These are phyloP conservation scores for Lentinula sp. DNA, from an alignment of 768 basidiomycete species.

Conservation along the genomic window DNA sequence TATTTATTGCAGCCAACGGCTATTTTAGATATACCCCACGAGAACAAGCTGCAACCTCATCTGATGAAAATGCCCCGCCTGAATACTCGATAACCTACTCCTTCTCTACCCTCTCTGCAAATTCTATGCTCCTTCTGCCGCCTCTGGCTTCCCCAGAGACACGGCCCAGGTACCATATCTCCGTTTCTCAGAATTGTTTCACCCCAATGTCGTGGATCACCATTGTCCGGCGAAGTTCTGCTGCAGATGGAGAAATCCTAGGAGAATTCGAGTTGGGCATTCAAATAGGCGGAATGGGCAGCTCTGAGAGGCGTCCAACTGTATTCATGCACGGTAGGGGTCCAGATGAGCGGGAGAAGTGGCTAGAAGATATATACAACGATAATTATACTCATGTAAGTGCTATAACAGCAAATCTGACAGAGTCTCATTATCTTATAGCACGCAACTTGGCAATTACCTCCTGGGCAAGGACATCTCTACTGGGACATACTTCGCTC, in stretches of 20 bases:
- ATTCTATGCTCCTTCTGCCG: constrained; percentile 18
- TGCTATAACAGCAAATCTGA: neutral
- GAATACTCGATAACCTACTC: neutral
- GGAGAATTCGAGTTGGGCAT: constrained; percentile 29
- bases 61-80: neutral
- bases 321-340: neutral
- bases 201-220: constrained; percentile 30
- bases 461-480: neutral
- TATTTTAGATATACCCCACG: neutral
- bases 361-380: neutral
- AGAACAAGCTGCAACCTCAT: neutral
- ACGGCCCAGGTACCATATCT: constrained; percentile 24
- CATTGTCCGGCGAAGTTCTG: constrained; percentile 21
- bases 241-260: constrained; percentile 20
- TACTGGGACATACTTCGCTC: neutral
- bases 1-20: neutral
- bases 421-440: neutral
- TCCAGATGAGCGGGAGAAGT: neutral
- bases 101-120: constrained; percentile 6
- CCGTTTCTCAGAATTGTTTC: constrained; percentile 27
- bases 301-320: neutral
- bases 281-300: neutral
- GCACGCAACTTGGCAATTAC: neutral
- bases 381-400: neutral
- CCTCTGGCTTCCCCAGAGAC: constrained; percentile 13